Evolutionary conservation across 2,329 filamentous ascomycete species (phyloP).

Genomic region (Penicillium psychrosexuale): DNA sequence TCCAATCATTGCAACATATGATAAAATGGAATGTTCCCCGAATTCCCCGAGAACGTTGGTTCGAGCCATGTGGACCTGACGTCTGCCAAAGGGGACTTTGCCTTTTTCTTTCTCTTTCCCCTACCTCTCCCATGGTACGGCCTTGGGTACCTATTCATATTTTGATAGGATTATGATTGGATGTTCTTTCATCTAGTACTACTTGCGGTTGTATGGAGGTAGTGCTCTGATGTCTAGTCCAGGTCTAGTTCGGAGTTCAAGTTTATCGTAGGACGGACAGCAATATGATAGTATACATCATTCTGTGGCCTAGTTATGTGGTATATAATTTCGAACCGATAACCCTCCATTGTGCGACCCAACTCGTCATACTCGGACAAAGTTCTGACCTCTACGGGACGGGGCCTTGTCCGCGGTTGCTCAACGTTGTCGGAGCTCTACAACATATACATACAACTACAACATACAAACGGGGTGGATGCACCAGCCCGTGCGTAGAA

Average conservation of each 20-base stretch:
- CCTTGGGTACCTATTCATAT: background rate
- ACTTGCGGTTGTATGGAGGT: background rate
- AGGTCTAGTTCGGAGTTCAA: conserved; percentile 5
- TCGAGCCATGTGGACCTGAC: conserved; percentile 9
- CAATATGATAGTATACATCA: background rate
- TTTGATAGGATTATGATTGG: background rate
- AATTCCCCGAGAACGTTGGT: background rate
- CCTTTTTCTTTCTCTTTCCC: background rate
- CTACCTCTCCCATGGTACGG: background rate
- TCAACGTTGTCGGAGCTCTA: conserved; percentile 6
- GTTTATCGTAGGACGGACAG: background rate
- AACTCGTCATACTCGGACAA: conserved; percentile 12
- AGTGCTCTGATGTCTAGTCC: background rate
- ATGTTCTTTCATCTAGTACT: background rate
- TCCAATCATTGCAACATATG: background rate
- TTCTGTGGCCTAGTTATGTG: background rate
- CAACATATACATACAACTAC: too few species aligned
- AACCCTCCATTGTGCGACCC: background rate
- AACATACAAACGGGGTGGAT: conserved; percentile 1
- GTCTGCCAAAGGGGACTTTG: background rate
- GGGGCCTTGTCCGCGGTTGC: conserved; percentile 6
- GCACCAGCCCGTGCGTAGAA: background rate
- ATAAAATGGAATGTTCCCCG: background rate
- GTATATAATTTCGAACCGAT: background rate
- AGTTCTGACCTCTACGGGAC: conserved; percentile 7